phyloP scores from a whole-genome alignment of 2,329 filamentous ascomycete genomes.

The Elsinoe fawcettii region DNA sequence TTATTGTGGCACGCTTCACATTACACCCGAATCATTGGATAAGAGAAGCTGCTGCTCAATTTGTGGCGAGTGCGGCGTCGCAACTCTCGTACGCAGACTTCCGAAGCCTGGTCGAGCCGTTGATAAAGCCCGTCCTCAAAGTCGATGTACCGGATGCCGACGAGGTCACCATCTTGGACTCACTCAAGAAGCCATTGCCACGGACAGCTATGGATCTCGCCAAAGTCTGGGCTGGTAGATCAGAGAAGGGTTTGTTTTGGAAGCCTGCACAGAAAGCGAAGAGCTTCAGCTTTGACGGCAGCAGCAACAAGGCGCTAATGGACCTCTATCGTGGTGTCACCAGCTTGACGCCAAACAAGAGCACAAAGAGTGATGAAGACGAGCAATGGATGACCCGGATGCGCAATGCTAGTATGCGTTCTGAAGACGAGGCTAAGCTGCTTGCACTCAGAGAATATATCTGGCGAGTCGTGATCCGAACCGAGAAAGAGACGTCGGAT shows the following conservation, averaged over 20 bases:
- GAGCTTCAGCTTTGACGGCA: constrained; percentile 52
- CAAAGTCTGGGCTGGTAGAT: constrained; percentile 73
- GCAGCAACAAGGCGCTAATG: constrained; percentile 16
- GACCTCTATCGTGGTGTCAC: constrained; percentile 31
- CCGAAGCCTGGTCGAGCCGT: constrained; percentile 72
- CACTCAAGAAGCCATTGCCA: constrained; percentile 72
- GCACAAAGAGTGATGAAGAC: constrained; percentile 82
- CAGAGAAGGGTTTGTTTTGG: constrained; percentile 82
- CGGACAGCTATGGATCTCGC: constrained; percentile 78
- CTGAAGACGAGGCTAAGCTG: constrained; percentile 84
- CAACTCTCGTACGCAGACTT: constrained; percentile 73
- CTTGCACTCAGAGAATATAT: constrained; percentile 83
- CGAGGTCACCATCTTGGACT: constrained; percentile 68
- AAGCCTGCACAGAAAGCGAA: constrained; percentile 63
- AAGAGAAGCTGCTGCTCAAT: constrained; percentile 77
- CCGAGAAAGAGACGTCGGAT: constrained; percentile 46
- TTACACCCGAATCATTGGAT: constrained; percentile 96
- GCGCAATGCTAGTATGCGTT: constrained; percentile 69
- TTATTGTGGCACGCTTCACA: constrained; percentile 74
- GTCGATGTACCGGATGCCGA: constrained; percentile 60
- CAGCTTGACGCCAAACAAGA: constrained; percentile 49
- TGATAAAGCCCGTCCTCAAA: constrained; percentile 76
- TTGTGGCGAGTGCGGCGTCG: constrained; percentile 67
- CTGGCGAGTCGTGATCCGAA: constrained; percentile 72
- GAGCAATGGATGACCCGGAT: constrained; percentile 85